These are phyloP conservation scores for Leccinum disarticulatum DNA, from an alignment of 768 basidiomycete genomes.

Conservation along the genomic window DNA sequence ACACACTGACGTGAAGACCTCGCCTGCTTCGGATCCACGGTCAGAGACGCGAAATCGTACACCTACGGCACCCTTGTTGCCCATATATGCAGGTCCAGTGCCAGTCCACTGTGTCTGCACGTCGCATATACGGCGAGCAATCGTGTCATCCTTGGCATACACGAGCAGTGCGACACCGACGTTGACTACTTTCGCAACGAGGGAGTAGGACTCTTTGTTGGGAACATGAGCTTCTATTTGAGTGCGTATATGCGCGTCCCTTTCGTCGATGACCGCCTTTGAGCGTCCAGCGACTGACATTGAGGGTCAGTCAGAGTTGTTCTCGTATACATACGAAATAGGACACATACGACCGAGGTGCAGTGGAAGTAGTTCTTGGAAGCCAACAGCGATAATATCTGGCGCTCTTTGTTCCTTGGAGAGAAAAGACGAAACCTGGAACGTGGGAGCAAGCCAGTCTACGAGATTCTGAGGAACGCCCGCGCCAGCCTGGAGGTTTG, in stretches of 20 bases:
- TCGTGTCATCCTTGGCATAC: constrained; percentile 72
- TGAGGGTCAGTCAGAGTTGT: constrained; percentile 8
- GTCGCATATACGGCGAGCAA: constrained; percentile 59
- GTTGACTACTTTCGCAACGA: constrained; percentile 78
- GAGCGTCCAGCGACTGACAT: constrained; percentile 75
- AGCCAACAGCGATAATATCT: constrained; percentile 87
- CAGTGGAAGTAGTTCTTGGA: constrained; percentile 90
- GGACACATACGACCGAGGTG: constrained; percentile 77
- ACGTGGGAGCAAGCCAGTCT: constrained; percentile 85
- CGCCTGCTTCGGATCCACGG: constrained; percentile 56
- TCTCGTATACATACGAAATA: neutral
- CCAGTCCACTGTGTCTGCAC: constrained; percentile 78
- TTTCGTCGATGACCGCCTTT: constrained; percentile 61
- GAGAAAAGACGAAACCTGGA: constrained; percentile 74
- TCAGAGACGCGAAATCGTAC: constrained; percentile 74
- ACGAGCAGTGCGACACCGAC: constrained; percentile 88
- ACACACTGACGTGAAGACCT: constrained; percentile 77
- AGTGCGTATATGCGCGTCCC: constrained; percentile 69
- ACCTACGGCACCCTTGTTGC: constrained; percentile 94
- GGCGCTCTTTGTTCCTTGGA: constrained; percentile 64
- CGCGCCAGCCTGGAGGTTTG: constrained; percentile 76
- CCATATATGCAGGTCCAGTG: constrained; percentile 73
- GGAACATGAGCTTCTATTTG: constrained; percentile 72
- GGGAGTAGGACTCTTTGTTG: constrained; percentile 70
- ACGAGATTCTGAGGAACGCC: constrained; percentile 84